phyloP scores from a whole-genome alignment of 2,329 filamentous ascomycete species.

The Penicillium sp. region DNA sequence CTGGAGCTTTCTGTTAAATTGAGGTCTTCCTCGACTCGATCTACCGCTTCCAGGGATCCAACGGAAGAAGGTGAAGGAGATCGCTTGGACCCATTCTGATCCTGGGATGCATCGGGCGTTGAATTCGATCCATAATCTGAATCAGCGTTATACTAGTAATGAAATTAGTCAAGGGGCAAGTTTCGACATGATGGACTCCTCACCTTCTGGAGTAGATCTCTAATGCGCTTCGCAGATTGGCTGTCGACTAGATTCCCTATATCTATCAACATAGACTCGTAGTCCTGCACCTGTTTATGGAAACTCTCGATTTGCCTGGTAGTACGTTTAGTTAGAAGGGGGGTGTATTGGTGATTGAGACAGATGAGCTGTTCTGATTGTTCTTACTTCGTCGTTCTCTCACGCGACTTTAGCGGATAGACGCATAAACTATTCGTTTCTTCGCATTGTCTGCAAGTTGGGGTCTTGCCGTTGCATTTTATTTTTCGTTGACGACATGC shows the following conservation, averaged over 20 bases:
- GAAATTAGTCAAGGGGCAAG: background rate
- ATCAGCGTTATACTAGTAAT: background rate
- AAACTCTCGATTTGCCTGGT: slow-evolving; percentile 7
- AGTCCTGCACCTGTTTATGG: background rate
- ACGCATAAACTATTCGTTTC: slow-evolving; percentile 38
- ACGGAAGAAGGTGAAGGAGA: slow-evolving; percentile 7
- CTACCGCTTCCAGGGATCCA: slow-evolving; percentile 10
- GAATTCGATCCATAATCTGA: background rate
- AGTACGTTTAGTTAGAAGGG: background rate
- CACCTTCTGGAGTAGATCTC: slow-evolving; percentile 5
- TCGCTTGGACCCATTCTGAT: background rate
- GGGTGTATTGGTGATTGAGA: background rate
- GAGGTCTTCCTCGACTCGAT: slow-evolving; percentile 11
- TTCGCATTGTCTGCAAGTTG: slow-evolving; percentile 41
- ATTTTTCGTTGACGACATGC: slow-evolving; percentile 43
- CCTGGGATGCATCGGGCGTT: background rate
- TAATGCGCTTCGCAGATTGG: background rate
- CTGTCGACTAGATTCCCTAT: background rate
- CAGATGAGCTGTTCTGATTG: background rate
- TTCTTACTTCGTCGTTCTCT: slow-evolving; percentile 36
- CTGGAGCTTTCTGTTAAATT: slow-evolving; percentile 8
- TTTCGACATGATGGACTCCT: background rate
- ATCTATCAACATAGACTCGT: slow-evolving; percentile 8
- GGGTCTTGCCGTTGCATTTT: slow-evolving; percentile 45
- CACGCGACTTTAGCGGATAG: slow-evolving; percentile 41